Base-by-base conservation (phyloP, 768 basidiomycete genomes). In the Amanita polypyramis region DNA sequence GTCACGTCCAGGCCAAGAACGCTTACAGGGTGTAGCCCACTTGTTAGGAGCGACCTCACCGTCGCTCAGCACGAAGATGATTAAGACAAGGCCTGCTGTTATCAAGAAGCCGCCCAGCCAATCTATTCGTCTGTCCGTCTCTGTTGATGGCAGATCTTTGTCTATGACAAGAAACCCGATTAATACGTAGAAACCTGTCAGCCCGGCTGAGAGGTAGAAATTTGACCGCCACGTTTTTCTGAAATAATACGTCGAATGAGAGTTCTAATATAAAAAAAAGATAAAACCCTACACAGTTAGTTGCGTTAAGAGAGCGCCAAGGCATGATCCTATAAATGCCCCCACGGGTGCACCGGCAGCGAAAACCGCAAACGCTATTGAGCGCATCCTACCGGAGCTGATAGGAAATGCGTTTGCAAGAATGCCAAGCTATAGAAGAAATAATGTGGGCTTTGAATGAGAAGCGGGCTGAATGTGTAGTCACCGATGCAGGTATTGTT, bases 281-380 rank as follows among this genome's bases (percentile, higher is more conserved):
- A 25, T 3, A 14, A 20, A 49, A 39, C 35, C 67, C 29, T 50
- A 72, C 74, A 49, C 45, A 17, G 75, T 67, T 10, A 64, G 62
- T 55, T 88, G 74, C 0, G 81, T 85, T 15, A 89, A 62, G 1
- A 82, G 64, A n/a, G 86, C 88, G 12, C 90, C 89, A 0, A 90
- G 50, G 0, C 80, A 65, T 23, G 70, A 70, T 1, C 91, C 90
- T 12, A 91, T 64, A 0, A 78, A 84, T 0, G 74, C 84, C 0
- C 92, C 93, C 4, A 94, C 58, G 0, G 92, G 90, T 0, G 85
- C 87, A 25, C 92, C 93, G 0, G 89, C 87, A 1, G 83, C 73
- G 54, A 93, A 95, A 0, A 82, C 80, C 0, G 92, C 77, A 52
- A 94, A 95, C 0, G 89, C 92, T 1, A 80, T 62, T 1, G 85